phyloP scores from a whole-genome alignment of 2,329 filamentous ascomycete genomes.

The Didymella exigua region DNA sequence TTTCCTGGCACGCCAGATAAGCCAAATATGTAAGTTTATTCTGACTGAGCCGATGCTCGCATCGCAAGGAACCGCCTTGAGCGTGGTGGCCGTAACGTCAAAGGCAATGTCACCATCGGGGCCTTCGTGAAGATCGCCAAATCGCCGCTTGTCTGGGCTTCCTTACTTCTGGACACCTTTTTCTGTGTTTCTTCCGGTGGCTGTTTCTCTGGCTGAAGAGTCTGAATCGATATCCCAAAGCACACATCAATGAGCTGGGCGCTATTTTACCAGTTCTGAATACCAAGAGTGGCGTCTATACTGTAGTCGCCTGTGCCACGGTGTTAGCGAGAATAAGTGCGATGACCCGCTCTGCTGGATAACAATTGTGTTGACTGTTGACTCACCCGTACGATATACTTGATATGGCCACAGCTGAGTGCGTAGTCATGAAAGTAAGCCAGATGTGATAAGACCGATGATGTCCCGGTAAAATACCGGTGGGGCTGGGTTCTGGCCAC shows the following conservation, averaged over 20 bases:
- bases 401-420: slow-evolving; percentile 58
- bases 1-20: slow-evolving; percentile 59
- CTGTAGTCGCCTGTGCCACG: slow-evolving; percentile 61
- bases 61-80: slow-evolving; percentile 55
- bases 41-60: slow-evolving; percentile 55
- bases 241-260: slow-evolving; percentile 59
- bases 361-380: slow-evolving; percentile 56
- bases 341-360: slow-evolving; percentile 56
- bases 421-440: slow-evolving; percentile 60
- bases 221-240: slow-evolving; percentile 54
- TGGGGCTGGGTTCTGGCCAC: no score
- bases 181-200: slow-evolving; percentile 63
- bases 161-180: slow-evolving; percentile 59
- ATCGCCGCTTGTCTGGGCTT: slow-evolving; percentile 57
- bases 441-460: slow-evolving; percentile 61
- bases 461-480: slow-evolving; percentile 62
- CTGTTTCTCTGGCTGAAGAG: slow-evolving; percentile 66
- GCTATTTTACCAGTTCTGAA: slow-evolving; percentile 60
- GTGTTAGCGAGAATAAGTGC: slow-evolving; percentile 59
- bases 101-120: slow-evolving; percentile 26
- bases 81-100: slow-evolving; percentile 49
- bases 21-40: slow-evolving; percentile 55
- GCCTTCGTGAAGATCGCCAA: slow-evolving; percentile 31
- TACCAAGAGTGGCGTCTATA: slow-evolving; percentile 61
- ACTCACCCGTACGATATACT: slow-evolving; percentile 64